A percentile compares a stretch with the other conserved stretches of the same genome.
phyloP scores from a whole-genome alignment of 1,139 yeast genomes.

The Saccharomycopsis hybrid region DNA sequence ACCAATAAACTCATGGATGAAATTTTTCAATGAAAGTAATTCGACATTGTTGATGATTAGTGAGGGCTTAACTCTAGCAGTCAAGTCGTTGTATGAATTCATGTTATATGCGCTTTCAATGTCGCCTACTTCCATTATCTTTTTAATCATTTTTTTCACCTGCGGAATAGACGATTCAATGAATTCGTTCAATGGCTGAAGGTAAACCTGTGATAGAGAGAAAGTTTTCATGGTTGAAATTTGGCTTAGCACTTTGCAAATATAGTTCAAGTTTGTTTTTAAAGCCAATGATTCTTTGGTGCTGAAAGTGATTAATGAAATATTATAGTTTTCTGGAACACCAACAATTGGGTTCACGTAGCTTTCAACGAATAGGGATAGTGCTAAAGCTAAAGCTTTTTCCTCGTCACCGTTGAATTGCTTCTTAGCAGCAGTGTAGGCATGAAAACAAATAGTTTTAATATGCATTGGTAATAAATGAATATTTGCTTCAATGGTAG shows the following conservation, averaged over 20 bases:
- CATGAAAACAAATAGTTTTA: slow-evolving; percentile 37
- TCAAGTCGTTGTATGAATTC: slow-evolving; percentile 66
- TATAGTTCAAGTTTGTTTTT: slow-evolving; percentile 49
- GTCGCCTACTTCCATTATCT: slow-evolving; percentile 49
- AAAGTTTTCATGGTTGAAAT: slow-evolving; percentile 63
- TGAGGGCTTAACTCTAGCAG: slow-evolving; percentile 59
- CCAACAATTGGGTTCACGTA: slow-evolving; percentile 60
- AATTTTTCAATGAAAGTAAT: slow-evolving; percentile 54
- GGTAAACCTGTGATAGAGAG: slow-evolving; percentile 51
- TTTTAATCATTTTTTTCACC: slow-evolving; percentile 38
- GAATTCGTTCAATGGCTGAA: slow-evolving; percentile 77
- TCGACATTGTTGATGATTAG: slow-evolving; percentile 59
- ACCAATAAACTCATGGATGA: slow-evolving; percentile 49
- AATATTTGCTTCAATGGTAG: slow-evolving; percentile 38
- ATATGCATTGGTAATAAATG: slow-evolving; percentile 58
- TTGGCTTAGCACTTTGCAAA: slow-evolving; percentile 59
- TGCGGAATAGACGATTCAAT: slow-evolving; percentile 45
- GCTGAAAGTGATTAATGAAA: slow-evolving; percentile 29
- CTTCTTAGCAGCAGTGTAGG: slow-evolving; percentile 31
- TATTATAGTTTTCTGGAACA: slow-evolving; percentile 64
- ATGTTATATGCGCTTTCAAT: slow-evolving; percentile 57
- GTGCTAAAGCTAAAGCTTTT: slow-evolving; percentile 32
- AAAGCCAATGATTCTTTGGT: slow-evolving; percentile 28
- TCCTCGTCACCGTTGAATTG: slow-evolving; percentile 42
- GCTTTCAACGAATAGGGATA: slow-evolving; percentile 57